Conservation (phyloP, 2,329 filamentous ascomycete genomes). For the Didymella glomerata region DNA sequence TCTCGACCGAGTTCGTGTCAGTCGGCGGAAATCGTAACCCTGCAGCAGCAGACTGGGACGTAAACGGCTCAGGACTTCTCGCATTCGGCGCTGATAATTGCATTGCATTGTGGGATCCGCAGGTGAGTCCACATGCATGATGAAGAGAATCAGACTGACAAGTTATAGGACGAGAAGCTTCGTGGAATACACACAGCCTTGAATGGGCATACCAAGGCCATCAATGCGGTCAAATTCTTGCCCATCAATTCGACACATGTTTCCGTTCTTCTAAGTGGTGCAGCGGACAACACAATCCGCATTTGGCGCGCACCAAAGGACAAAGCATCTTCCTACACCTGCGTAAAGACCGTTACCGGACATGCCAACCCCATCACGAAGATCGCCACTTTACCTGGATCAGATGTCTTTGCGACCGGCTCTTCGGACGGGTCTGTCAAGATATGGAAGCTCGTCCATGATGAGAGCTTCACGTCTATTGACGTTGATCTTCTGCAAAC, state of each 20-base stretch:
- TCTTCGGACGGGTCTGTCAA: slow-evolving; percentile 70
- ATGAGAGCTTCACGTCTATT: slow-evolving; percentile 38
- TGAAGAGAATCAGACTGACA: slow-evolving; percentile 23
- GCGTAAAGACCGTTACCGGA: slow-evolving; percentile 63
- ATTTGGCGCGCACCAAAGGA: slow-evolving; percentile 61
- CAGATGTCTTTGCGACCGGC: slow-evolving; percentile 64
- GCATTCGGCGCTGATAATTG: slow-evolving; percentile 91
- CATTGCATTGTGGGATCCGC: slow-evolving; percentile 85
- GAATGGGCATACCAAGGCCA: slow-evolving; percentile 77
- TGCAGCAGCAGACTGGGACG: slow-evolving; percentile 87
- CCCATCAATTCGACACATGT: slow-evolving; percentile 58
- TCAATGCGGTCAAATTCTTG: slow-evolving; percentile 86
- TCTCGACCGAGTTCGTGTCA: slow-evolving; percentile 65
- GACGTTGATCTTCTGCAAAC: slow-evolving; percentile 54
- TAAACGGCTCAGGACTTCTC: slow-evolving; percentile 68
- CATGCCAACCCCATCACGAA: slow-evolving; percentile 80
- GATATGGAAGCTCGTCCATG: slow-evolving; percentile 70
- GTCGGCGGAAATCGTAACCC: slow-evolving; percentile 91
- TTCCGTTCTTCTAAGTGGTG: slow-evolving; percentile 76
- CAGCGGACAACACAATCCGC: slow-evolving; percentile 78
- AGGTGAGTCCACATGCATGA: slow-evolving; percentile 61
- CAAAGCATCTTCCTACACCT: slow-evolving; percentile 48
- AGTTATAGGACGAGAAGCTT: slow-evolving; percentile 52
- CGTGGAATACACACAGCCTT: slow-evolving; percentile 73
- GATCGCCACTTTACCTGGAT: slow-evolving; percentile 58